Evolutionary conservation across 2,329 filamentous ascomycete species (phyloP), one percentile per base, ranked within the genome.

Genomic region (Penicillium concentricum): DNA sequence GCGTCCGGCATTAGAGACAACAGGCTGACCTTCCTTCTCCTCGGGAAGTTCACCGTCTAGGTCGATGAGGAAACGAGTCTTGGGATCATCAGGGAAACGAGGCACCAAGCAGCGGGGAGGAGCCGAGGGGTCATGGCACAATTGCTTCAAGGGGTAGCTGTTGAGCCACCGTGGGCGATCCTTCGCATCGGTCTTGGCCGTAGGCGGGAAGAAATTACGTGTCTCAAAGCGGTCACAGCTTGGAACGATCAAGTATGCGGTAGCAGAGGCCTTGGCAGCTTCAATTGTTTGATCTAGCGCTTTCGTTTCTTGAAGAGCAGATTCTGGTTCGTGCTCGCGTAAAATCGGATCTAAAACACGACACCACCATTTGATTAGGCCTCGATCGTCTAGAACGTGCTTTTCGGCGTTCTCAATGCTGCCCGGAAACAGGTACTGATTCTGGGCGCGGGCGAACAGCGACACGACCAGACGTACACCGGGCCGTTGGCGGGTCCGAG

Each of bases 341-440:
- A 96, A 74, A 4, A 97, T 79, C 0, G 90, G 89, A 68, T 97
- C 88, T 13, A 97, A 77, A 12, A 93, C 90, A 16, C 85, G 87
- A 69, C 92, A 96, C 94, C 94, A 99, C 94, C 94, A 99, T 67
- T 88, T 91, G 20, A 99, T 90, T 50, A 99, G 79, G 0, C 90
- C 91, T 32, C 92, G 83, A 67, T 99, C 94, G 67, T 96, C 91
- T 9, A 97, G 79, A 0, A 99, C 88, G 77, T 99, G 94, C 71
- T 99, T 99, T 2, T 84, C 84, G 18, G 76, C 74, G 71, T 97
- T 93, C 58, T 96, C 87, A 38, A 92, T 85, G 68, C 93, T 97
- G 0, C 91, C 91, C 0, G 94, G 92, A 70, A 97, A 99, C 15
- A 99, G 83, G 66, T 99, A 99, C 69, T 97, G 94, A 50, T 88